phyloP scores from a whole-genome alignment of 2,329 filamentous ascomycete genomes.

The Penicillium sp. region DNA sequence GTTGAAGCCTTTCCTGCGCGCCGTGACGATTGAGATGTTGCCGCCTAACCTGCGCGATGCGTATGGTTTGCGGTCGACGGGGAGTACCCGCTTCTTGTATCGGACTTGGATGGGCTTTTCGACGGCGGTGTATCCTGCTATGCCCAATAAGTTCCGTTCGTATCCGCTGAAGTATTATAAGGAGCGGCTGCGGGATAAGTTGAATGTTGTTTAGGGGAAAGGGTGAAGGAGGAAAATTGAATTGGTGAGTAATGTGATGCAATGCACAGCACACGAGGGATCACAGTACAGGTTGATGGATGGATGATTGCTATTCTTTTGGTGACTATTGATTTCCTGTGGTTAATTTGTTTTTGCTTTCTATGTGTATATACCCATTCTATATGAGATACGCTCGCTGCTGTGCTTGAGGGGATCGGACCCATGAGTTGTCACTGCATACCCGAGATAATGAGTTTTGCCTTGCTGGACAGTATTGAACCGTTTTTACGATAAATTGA shows the following conservation, averaged over 20 bases:
- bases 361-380: slow-evolving; percentile 20
- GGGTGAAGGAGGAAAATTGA: background rate
- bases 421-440: too few species aligned
- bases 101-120: slow-evolving; percentile 35
- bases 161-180: slow-evolving; percentile 37
- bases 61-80: slow-evolving; percentile 35
- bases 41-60: slow-evolving; percentile 36
- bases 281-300: background rate
- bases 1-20: slow-evolving; percentile 34
- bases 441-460: background rate
- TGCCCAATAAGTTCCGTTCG: slow-evolving; percentile 32
- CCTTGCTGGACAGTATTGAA: background rate
- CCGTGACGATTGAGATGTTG: slow-evolving; percentile 37
- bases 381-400: slow-evolving; percentile 17
- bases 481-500: background rate
- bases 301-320: slow-evolving; percentile 10
- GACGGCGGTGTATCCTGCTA: slow-evolving; percentile 35
- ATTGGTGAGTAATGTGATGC: background rate
- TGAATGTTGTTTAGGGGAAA: slow-evolving; percentile 25
- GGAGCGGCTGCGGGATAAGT: slow-evolving; percentile 29
- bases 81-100: slow-evolving; percentile 30
- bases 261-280: background rate
- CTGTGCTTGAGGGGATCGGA: background rate
- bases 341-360: background rate
- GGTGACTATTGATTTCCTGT: slow-evolving; percentile 2